A percentile compares a stretch with the other conserved stretches of the same genome.
phyloP scores from a whole-genome alignment of 2,329 filamentous ascomycete species.

The Cytospora chrysosperma region DNA sequence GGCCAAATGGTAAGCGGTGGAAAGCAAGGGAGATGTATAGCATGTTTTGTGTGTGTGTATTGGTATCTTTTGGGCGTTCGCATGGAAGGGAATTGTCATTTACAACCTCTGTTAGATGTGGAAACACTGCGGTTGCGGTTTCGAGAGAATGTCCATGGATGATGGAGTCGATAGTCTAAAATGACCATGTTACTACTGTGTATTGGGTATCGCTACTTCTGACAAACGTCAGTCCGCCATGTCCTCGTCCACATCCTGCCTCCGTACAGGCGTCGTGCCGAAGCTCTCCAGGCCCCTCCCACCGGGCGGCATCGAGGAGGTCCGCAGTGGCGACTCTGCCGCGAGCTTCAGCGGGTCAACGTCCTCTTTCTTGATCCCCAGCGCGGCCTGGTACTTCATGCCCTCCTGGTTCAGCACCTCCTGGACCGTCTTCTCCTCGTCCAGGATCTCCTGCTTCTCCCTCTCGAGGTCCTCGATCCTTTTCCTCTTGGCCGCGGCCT shows the following conservation, averaged over 20 bases:
- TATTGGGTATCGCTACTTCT: conserved; percentile 13
- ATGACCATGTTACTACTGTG: conserved; percentile 9
- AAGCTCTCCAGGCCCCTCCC: conserved; percentile 49
- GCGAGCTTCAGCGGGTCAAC: conserved; percentile 27
- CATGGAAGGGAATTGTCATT: conserved; percentile 29
- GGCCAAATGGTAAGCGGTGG: neutral
- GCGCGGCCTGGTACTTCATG: conserved; percentile 53
- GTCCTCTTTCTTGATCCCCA: conserved; percentile 32
- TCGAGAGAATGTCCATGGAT: neutral
- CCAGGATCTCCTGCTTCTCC: conserved; percentile 67
- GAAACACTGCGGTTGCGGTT: conserved; percentile 19
- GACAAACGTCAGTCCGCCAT: conserved; percentile 11
- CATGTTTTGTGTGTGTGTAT: conserved; percentile 23
- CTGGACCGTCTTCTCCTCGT: conserved; percentile 78
- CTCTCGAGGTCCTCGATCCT: conserved; percentile 65
- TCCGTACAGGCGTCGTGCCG: conserved; percentile 42
- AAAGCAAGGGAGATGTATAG: conserved; percentile 14
- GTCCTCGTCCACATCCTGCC: conserved; percentile 33
- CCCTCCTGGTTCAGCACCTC: conserved; percentile 77
- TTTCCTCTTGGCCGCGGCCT: conserved; percentile 58
- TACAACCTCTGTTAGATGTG: conserved; percentile 26
- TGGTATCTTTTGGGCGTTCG: conserved; percentile 28
- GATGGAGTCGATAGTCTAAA: neutral
- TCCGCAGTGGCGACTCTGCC: conserved; percentile 33
- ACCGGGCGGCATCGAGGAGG: conserved; percentile 28